These are phyloP conservation scores for Arctostaphylos glauca DNA, from an alignment of 148 eudicot genomes.

Conservation along the genomic window DNA sequence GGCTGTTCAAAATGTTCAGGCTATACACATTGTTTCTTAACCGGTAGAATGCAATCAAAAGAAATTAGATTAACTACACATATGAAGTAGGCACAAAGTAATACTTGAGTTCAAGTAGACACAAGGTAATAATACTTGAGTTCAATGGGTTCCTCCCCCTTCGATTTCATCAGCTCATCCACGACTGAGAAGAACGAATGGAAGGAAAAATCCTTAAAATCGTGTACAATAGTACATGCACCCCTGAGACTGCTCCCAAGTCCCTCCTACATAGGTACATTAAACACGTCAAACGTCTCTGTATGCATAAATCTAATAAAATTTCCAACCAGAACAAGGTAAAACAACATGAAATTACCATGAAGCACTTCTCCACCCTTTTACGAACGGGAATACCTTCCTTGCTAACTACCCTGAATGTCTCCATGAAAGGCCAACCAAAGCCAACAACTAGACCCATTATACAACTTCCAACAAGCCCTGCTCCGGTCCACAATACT, in stretches of 20 bases:
- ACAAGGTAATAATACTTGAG: background rate
- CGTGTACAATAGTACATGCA: conserved; percentile 25
- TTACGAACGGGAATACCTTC: conserved; percentile 17
- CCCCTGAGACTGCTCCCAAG: conserved; percentile 18
- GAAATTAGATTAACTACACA: background rate
- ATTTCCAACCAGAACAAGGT: background rate
- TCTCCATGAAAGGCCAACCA: conserved; percentile 35
- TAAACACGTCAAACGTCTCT: background rate
- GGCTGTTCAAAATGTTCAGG: too few relatives aligned
- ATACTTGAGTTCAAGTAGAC: conserved; percentile 10
- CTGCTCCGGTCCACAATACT: conserved; percentile 13
- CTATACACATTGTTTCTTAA: background rate
- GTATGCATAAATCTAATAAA: background rate
- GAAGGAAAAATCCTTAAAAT: conserved; percentile 30
- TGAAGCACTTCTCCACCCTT: conserved; percentile 14
- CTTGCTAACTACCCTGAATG: conserved; percentile 26
- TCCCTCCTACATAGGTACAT: conserved; percentile 21
- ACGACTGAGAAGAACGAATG: conserved; percentile 28
- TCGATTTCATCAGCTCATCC: conserved; percentile 23
- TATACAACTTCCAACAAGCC: conserved; percentile 16
- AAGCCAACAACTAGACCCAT: conserved; percentile 28
- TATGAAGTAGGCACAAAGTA: background rate
- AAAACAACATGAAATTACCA: conserved; percentile 14
- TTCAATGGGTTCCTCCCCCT: conserved; percentile 25
- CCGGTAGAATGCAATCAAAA: background rate